phyloP scores from a whole-genome alignment of 306 rosid genomes.

The Prunus armeniaca region DNA sequence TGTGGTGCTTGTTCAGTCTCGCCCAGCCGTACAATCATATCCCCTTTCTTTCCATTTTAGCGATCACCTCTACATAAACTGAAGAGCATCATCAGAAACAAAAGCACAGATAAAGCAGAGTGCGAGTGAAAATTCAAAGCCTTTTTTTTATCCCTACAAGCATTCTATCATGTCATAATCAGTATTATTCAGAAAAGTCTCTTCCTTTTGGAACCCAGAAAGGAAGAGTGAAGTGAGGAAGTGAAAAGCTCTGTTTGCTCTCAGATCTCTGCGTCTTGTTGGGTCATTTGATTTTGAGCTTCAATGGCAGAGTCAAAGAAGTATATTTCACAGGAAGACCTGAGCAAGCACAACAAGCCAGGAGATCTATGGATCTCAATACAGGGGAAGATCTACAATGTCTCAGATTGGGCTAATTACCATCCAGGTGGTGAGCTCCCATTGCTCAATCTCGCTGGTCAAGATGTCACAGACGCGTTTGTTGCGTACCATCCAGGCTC shows the following conservation, averaged over 20 bases:
- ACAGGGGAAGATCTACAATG: slow-evolving; percentile 69
- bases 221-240: not conserved
- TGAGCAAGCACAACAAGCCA: slow-evolving; percentile 39
- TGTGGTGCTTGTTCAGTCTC: slow-evolving; percentile 2
- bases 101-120: not conserved
- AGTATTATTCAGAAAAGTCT: not conserved
- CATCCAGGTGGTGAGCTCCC: slow-evolving; percentile 78
- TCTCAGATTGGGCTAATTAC: slow-evolving; percentile 45
- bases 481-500: slow-evolving; percentile 70
- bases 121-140: not conserved
- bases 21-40: not conserved
- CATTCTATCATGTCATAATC: not conserved
- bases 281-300: not conserved
- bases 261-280: slow-evolving; percentile 6
- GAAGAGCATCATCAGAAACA: not conserved
- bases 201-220: slow-evolving; percentile 3
- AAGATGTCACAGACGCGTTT: slow-evolving; percentile 75
- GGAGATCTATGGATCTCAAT: slow-evolving; percentile 76
- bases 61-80: not conserved
- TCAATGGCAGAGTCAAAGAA: slow-evolving; percentile 35
- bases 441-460: slow-evolving; percentile 58
- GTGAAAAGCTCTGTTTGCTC: not conserved
- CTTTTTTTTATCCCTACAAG: not conserved
- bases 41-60: not conserved
- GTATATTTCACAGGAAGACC: slow-evolving; percentile 48